Evolutionary conservation across 768 basidiomycete genomes (phyloP).

Genomic region (Boletus eberwhitei): DNA sequence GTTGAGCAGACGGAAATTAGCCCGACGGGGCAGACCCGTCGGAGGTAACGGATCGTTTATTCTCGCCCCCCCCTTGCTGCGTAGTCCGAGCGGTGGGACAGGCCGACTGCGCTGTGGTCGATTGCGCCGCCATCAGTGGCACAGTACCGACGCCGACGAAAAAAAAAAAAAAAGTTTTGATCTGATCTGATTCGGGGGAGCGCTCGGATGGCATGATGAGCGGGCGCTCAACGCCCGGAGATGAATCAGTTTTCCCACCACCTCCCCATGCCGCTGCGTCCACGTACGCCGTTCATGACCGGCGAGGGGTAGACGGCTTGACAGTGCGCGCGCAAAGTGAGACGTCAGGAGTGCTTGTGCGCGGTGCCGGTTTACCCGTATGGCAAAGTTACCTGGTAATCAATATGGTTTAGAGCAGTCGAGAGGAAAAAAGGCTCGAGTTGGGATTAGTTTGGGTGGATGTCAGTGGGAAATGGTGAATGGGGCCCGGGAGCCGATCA

Average conservation of each 20-base stretch:
- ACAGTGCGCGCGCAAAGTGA: too few relatives aligned
- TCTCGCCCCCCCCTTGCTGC: neutral
- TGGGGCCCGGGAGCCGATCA: neutral
- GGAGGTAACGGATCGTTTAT: neutral
- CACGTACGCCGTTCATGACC: neutral
- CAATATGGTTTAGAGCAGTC: neutral
- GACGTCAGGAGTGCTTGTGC: too few relatives aligned
- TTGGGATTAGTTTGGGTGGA: neutral
- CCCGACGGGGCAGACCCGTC: neutral
- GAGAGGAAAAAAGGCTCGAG: neutral
- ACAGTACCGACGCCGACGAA: neutral
- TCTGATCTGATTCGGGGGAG: neutral
- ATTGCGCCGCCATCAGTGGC: neutral
- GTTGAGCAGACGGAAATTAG: neutral
- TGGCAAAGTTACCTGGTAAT: neutral
- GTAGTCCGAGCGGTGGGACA: neutral
- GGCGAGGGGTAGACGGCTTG: too few relatives aligned
- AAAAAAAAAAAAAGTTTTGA: neutral
- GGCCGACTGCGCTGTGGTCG: too few relatives aligned
- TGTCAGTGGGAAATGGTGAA: neutral
- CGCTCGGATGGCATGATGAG: neutral
- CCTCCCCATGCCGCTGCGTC: too few relatives aligned
- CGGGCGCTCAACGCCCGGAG: neutral
- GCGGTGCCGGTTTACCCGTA: too few relatives aligned
- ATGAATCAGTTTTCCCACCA: neutral